Evolutionary conservation across 345 rosid genomes (phyloP).

Genomic region (Gossypium anomalum): DNA sequence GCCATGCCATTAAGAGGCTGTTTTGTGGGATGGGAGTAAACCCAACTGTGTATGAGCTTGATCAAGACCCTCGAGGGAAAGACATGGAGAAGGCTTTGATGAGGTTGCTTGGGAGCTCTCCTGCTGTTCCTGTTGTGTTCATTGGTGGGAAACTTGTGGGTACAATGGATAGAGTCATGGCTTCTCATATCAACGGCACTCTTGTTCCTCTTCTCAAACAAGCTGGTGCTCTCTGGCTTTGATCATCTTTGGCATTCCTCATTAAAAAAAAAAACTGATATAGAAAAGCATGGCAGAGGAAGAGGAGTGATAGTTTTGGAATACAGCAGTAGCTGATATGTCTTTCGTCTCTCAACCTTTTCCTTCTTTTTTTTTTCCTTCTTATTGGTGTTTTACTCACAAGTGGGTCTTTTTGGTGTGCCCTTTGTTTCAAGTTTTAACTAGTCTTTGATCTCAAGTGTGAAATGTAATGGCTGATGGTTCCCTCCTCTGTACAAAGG

Average conservation of each 20-base stretch:
- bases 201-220: conserved; percentile 92
- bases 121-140: conserved; percentile 85
- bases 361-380: not conserved
- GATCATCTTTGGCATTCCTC: not conserved
- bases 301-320: conserved; percentile 30
- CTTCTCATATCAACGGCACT: conserved; percentile 85
- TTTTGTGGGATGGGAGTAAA: conserved; percentile 92
- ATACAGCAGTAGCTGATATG: conserved; percentile 9
- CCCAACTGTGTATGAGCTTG: conserved; percentile 86
- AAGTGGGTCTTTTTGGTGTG: conserved; percentile 12
- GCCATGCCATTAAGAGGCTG: conserved; percentile 80
- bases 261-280: not conserved
- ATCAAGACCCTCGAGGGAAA: conserved; percentile 64
- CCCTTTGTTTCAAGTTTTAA: conserved; percentile 11
- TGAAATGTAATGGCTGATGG: conserved; percentile 22
- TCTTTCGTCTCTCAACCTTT: not conserved
- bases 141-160: conserved; percentile 91
- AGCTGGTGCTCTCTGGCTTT: conserved; percentile 95
- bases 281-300: conserved; percentile 26
- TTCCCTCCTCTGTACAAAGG: conserved; percentile 47
- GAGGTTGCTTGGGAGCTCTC: conserved; percentile 52
- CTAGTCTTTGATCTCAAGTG: not conserved
- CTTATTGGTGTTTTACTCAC: not conserved
- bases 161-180: conserved; percentile 88
- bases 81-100: conserved; percentile 67